phyloP scores from a whole-genome alignment of 2,329 filamentous ascomycete species.

The Apiospora rasikravindrae region DNA sequence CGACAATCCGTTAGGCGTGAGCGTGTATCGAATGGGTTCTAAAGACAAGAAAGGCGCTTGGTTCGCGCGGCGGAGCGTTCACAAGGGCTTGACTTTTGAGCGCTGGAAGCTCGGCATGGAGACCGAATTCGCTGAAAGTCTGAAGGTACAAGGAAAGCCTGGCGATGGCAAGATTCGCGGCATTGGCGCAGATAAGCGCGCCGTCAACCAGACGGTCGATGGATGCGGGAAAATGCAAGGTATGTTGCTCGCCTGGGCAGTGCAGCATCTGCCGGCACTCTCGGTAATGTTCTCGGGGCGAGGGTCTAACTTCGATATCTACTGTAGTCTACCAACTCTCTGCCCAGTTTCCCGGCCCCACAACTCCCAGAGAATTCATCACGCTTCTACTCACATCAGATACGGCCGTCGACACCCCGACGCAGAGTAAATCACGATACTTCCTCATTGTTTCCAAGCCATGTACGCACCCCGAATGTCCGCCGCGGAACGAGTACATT shows the following conservation, averaged over 20 bases:
- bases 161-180: slow-evolving; percentile 80
- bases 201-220: slow-evolving; percentile 67
- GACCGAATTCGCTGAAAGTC: slow-evolving; percentile 78
- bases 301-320: slow-evolving; percentile 2
- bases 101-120: slow-evolving; percentile 80
- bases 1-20: slow-evolving; percentile 78
- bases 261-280: not conserved
- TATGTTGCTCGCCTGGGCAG: slow-evolving; percentile 38
- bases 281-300: not conserved
- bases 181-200: slow-evolving; percentile 78
- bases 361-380: slow-evolving; percentile 86
- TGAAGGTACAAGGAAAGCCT: slow-evolving; percentile 72
- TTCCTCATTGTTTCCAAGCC: slow-evolving; percentile 90
- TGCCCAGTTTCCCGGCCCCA: slow-evolving; percentile 88
- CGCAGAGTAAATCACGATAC: slow-evolving; percentile 60
- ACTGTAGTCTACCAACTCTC: slow-evolving; percentile 78
- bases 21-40: slow-evolving; percentile 78
- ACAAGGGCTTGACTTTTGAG: slow-evolving; percentile 77
- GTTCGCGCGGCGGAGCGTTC: slow-evolving; percentile 86
- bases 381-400: slow-evolving; percentile 76
- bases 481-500: slow-evolving; percentile 74
- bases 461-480: slow-evolving; percentile 75
- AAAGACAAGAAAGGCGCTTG: slow-evolving; percentile 86
- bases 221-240: slow-evolving; percentile 68
- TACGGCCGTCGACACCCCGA: slow-evolving; percentile 44